Evolutionary conservation across 2,329 filamentous ascomycete species (phyloP).

Genomic region (Hymenotorrendiella dingleyae): DNA sequence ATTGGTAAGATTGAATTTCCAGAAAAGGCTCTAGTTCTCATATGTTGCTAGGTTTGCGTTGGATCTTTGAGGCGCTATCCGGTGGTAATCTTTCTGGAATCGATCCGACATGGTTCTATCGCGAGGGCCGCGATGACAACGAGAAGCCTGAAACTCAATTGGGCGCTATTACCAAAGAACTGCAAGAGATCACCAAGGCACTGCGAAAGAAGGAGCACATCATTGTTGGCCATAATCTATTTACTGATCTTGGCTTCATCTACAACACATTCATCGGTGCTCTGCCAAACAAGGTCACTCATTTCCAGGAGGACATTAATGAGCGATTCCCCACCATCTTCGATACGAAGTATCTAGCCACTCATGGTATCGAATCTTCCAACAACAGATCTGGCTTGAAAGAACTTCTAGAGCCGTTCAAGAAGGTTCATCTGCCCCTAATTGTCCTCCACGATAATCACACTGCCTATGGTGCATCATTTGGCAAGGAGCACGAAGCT

Average conservation of each 20-base stretch:
- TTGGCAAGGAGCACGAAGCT: slow-evolving; percentile 43
- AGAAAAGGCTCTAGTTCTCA: slow-evolving; percentile 13
- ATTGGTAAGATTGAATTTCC: too few species aligned
- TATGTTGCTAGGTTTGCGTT: slow-evolving; percentile 22
- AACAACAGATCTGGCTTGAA: slow-evolving; percentile 41
- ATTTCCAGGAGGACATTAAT: slow-evolving; percentile 47
- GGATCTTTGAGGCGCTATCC: slow-evolving; percentile 29
- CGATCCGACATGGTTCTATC: slow-evolving; percentile 33
- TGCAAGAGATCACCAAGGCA: slow-evolving; percentile 34
- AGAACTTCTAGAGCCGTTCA: slow-evolving; percentile 40
- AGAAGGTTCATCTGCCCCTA: slow-evolving; percentile 35
- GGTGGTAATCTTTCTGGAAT: slow-evolving; percentile 27
- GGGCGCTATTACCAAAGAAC: slow-evolving; percentile 18
- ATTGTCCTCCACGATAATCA: slow-evolving; percentile 35
- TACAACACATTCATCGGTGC: slow-evolving; percentile 55
- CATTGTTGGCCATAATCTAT: slow-evolving; percentile 59
- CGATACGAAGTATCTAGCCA: slow-evolving; percentile 56
- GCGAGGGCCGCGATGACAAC: slow-evolving; percentile 31
- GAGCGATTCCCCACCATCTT: slow-evolving; percentile 42
- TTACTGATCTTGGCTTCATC: slow-evolving; percentile 58
- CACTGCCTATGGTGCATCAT: slow-evolving; percentile 19
- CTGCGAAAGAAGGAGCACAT: slow-evolving; percentile 32
- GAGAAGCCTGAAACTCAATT: slow-evolving; percentile 14
- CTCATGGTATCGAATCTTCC: slow-evolving; percentile 27
- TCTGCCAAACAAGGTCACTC: slow-evolving; percentile 46